Evolutionary conservation across 2,329 filamentous ascomycete genomes (phyloP).

Genomic region (Daldinia eschscholtzii): DNA sequence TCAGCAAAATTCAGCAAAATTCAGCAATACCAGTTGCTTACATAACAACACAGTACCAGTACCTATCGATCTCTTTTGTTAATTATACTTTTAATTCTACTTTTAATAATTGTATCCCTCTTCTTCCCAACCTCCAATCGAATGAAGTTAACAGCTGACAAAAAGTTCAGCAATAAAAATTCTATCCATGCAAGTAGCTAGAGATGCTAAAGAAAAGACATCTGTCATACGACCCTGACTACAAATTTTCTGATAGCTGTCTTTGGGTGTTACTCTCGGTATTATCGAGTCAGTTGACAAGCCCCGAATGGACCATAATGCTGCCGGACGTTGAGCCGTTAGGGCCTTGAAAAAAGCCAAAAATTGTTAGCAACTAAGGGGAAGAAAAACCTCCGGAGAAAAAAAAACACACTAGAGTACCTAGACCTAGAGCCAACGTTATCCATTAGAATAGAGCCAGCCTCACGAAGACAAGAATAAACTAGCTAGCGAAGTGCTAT

Average conservation of each 20-base stretch:
- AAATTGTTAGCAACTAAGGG: neutral
- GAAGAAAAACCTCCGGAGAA: neutral
- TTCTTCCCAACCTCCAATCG: no score
- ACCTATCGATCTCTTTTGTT: no score
- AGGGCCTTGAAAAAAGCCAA: conserved; percentile 7
- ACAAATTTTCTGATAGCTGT: conserved; percentile 10
- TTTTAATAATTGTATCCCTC: neutral
- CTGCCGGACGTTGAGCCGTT: conserved; percentile 8
- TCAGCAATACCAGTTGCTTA: no score
- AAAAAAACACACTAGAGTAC: no score
- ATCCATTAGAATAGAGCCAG: neutral
- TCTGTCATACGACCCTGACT: conserved; percentile 12
- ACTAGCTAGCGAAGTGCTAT: conserved; percentile 15
- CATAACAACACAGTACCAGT: no score
- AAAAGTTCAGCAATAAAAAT: conserved; percentile 12
- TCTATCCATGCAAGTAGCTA: neutral
- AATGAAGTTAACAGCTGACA: neutral
- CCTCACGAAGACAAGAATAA: conserved; percentile 6
- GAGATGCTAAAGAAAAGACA: conserved; percentile 2
- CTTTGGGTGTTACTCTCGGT: conserved; percentile 4
- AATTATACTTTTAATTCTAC: neutral
- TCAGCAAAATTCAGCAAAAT: no score
- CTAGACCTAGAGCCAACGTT: neutral
- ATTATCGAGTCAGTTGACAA: conserved; percentile 28
- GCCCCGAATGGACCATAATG: neutral